A percentile compares a stretch with the other conserved stretches of the same genome.
Conservation (phyloP, 108 stramenopile genomes). For the Cylindrotheca closterium region DNA sequence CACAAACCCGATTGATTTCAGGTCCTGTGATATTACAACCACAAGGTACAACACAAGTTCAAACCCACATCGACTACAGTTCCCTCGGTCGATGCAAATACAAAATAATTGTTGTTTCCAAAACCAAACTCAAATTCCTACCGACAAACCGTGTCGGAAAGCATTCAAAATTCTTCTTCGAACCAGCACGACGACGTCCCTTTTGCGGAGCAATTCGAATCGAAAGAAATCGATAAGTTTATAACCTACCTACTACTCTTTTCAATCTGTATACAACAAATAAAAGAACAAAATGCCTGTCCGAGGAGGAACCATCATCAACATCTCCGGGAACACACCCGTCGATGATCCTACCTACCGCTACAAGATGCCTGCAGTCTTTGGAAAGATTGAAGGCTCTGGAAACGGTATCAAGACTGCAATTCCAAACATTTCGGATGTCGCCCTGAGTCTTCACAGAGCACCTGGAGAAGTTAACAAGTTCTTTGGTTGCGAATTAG, state of each 20-base stretch:
- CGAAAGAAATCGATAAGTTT: background rate
- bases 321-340: slow-evolving; percentile 86
- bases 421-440: slow-evolving; percentile 92
- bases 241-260: no score
- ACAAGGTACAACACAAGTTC: no score
- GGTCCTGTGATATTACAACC: no score
- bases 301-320: slow-evolving; percentile 83
- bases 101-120: background rate
- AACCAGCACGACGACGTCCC: background rate
- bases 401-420: slow-evolving; percentile 99
- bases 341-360: slow-evolving; percentile 95
- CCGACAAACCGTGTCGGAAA: slow-evolving; percentile 1
- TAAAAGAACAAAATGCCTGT: slow-evolving; percentile 52
- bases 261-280: slow-evolving; percentile 12
- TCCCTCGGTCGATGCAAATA: background rate
- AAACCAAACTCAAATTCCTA: background rate
- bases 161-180: background rate
- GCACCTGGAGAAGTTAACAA: slow-evolving; percentile 93
- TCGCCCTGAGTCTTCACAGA: slow-evolving; percentile 86
- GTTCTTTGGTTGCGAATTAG: slow-evolving; percentile 98
- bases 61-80: no score
- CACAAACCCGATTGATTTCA: no score
- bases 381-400: slow-evolving; percentile 96
- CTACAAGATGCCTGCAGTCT: slow-evolving; percentile 97
- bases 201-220: background rate